Base-by-base conservation (phyloP, 2,329 filamentous ascomycete genomes). In the Aspergillus sp. region DNA sequence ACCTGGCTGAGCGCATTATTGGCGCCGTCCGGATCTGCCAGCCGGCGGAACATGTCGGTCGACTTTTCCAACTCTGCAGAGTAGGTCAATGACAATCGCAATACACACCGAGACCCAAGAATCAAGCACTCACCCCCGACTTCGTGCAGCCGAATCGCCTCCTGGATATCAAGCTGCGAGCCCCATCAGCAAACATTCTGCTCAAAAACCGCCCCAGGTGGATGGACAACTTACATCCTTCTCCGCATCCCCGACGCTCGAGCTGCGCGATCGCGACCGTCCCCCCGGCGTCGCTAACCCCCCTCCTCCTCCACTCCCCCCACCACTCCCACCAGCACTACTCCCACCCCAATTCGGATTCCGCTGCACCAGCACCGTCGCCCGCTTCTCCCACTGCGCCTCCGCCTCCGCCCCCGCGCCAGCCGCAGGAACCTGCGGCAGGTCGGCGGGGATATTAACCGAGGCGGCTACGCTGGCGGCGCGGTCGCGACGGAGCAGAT, bases 1-100 rank as follows among this genome's bases (percentile, higher is more conserved):
- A 99, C 94, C 75, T 99, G 93, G 65, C 91, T 94, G 58, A 99
- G 80, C 38, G 94, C 89, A 73, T 97, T 96, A 69, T 97, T 96
- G 46, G 87, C 84, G 20, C 90, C 91, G 49, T 85, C 80, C 0
- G 89, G 89, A 69, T 96, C 87, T 49, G 94, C 94, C 61, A 99
- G 78, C 55, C 81, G 79, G 23, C 85, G 88, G 74, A 99, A 99
- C 73, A 97, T 84, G 48, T 78, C 77, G n/a, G 94, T 97, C 49
- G 91, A 94, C 64, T 80, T 76, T 64, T 85, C 83, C 52, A 96
- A 80, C 55, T 94, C 82, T 81, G 60, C 52, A 47, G 17, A 1
- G 4, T 5, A 16, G 17, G 49, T 43, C 45, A 45, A 46, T 41
- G n/a, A 9, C 19, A 20, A 40, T 16, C 32, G 19, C 21, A 23